Evolutionary conservation across 1,284 basidiomycete genomes (phyloP), one percentile per base, ranked within the genome.

Genomic region (Ganoderma resinaceum): DNA sequence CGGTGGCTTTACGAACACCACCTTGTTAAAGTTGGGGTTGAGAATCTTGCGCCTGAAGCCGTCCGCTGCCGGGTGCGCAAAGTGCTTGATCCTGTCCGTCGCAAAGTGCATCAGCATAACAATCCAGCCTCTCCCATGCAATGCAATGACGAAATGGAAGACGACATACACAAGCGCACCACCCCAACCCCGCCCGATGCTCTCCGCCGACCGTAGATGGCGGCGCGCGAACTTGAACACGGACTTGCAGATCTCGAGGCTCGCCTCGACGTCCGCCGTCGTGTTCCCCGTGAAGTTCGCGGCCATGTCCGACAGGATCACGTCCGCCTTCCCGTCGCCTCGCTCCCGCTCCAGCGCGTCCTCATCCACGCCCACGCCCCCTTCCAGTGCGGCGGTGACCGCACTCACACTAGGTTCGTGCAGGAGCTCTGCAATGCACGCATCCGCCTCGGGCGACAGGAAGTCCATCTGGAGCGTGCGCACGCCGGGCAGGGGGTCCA

Each of bases 261-360:
- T 88, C 12, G 84, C 79, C 72, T 90, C 85, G 8, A 83, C 85
- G 76, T 95, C 93, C 59, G 82, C 83, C 1, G 80, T 81, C 20
- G 82, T 79, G 72, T 91, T 89, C 9, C 93, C 93, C 3, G 90
- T 86, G 61, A 86, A 80, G 76, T 94, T 94, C 20, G 88, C 87
- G 0, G 92, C 91, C 88, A 95, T 93, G 73, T 95, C 93, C 3
- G 90, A 93, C 4, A 94, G 84, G 55, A 95, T 84, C 16, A 95
- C 79, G 74, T 95, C 92, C 11, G 86, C 89, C 80, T 85, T 86
- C 23, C 83, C 85, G 14, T 81, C 80, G 0, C 78, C 76, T 71
- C 66, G 66, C 5, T 38, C 43, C n/a, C 7, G 18, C 20, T 38
- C 31, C 20, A 31, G 33, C 33, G 33, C 20, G 16, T 18, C 14